Conservation (phyloP, 108 stramenopile genomes). For the Skeletonema costatum region DNA sequence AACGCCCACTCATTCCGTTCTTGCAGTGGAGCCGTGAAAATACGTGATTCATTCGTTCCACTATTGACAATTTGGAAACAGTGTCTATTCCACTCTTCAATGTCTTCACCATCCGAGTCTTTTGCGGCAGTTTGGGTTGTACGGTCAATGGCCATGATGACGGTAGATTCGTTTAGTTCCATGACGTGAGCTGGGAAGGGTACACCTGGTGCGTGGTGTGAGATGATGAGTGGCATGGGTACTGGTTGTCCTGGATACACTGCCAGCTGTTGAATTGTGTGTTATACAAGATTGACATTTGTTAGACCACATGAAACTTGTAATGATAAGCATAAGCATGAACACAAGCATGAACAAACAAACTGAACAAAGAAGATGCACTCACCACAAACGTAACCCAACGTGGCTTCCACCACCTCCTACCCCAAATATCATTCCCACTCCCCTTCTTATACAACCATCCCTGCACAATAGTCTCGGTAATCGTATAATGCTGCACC, state of each 20-base stretch:
- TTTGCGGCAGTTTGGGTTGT: constrained; percentile 9
- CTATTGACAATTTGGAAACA: constrained; percentile 63
- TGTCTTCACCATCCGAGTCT: not conserved
- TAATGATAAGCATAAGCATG: no score
- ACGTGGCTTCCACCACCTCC: constrained; percentile 61
- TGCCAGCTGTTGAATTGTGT: constrained; percentile 16
- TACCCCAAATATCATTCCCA: constrained; percentile 63
- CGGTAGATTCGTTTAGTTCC: constrained; percentile 55
- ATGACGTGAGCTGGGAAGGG: constrained; percentile 1
- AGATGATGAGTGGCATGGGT: constrained; percentile 59
- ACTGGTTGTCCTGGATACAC: constrained; percentile 30
- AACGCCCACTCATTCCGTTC: constrained; percentile 68
- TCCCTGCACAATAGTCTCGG: constrained; percentile 54
- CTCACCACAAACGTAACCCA: constrained; percentile 65
- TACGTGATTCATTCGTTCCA: constrained; percentile 35
- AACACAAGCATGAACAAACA: not conserved
- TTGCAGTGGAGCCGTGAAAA: constrained; percentile 53
- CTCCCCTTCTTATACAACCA: constrained; percentile 79
- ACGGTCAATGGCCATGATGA: constrained; percentile 55
- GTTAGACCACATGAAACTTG: not conserved
- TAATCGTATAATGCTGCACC: constrained; percentile 1
- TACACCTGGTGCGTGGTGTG: constrained; percentile 10
- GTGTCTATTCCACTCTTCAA: constrained; percentile 42
- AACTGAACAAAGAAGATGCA: not conserved
- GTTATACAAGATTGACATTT: not conserved